phyloP scores from a whole-genome alignment of 768 basidiomycete genomes.

The Boletus rubescentipes region DNA sequence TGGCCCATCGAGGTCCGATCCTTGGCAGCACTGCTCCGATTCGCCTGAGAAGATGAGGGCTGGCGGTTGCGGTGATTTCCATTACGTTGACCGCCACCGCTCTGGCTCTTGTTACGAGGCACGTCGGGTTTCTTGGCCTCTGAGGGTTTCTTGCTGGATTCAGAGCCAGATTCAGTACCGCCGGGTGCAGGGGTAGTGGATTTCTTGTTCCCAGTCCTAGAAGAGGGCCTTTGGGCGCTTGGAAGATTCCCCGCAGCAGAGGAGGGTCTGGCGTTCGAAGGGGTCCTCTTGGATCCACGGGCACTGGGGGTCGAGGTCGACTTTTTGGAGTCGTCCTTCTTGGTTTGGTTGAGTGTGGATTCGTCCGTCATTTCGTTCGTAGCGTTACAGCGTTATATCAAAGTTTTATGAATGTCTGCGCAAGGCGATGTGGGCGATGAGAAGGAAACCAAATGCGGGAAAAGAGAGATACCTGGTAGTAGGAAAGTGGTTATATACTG shows the following conservation, averaged over 20 bases:
- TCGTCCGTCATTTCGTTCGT: slow-evolving; percentile 92
- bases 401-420: slow-evolving; percentile 51
- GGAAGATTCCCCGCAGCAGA: slow-evolving; percentile 43
- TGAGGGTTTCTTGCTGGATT: slow-evolving; percentile 61
- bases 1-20: slow-evolving; percentile 42
- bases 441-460: slow-evolving; percentile 6
- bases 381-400: slow-evolving; percentile 42
- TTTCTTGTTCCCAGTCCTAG: slow-evolving; percentile 68
- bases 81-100: slow-evolving; percentile 44
- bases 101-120: slow-evolving; percentile 54
- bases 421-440: slow-evolving; percentile 18
- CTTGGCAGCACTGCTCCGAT: slow-evolving; percentile 50
- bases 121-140: slow-evolving; percentile 52
- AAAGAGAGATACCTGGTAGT: slow-evolving; percentile 42
- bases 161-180: slow-evolving; percentile 66
- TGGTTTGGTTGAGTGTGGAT: slow-evolving; percentile 48
- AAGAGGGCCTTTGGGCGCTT: slow-evolving; percentile 57
- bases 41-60: slow-evolving; percentile 56
- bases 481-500: slow-evolving; percentile 43
- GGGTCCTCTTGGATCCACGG: slow-evolving; percentile 59
- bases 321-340: slow-evolving; percentile 74
- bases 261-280: slow-evolving; percentile 43
- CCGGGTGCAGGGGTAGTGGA: slow-evolving; percentile 35
- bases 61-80: slow-evolving; percentile 55
- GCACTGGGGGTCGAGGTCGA: slow-evolving; percentile 42